These are phyloP conservation scores for Diaporthe vexans DNA, from an alignment of 2,329 filamentous ascomycete species.

Conservation along the genomic window DNA sequence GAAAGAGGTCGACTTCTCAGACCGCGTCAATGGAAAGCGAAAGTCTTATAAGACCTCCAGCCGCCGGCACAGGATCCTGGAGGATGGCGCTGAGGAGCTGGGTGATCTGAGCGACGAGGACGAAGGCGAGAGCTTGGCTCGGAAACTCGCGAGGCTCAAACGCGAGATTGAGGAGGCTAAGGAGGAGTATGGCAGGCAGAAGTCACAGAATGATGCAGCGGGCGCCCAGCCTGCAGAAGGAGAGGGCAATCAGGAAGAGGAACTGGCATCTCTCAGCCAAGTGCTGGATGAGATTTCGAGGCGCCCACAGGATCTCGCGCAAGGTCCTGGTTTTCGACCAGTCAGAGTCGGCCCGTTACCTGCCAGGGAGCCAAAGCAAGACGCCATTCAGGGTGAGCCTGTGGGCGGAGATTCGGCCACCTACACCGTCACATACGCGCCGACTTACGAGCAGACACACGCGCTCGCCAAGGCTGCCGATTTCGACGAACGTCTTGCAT, in stretches of 20 bases:
- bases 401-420: constrained; percentile 57
- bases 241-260: constrained; percentile 62
- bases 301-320: constrained; percentile 48
- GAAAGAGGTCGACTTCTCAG: constrained; percentile 87
- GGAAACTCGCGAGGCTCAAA: constrained; percentile 84
- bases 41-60: constrained; percentile 86
- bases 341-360: constrained; percentile 45
- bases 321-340: constrained; percentile 45
- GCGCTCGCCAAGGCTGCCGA: constrained; percentile 85
- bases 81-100: constrained; percentile 75
- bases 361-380: constrained; percentile 39
- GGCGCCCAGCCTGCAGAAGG: constrained; percentile 56
- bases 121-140: constrained; percentile 80
- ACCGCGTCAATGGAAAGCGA: constrained; percentile 85
- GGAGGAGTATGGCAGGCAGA: constrained; percentile 70
- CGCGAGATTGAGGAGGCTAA: constrained; percentile 85
- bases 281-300: constrained; percentile 76
- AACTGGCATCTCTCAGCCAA: constrained; percentile 77
- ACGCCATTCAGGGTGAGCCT: constrained; percentile 46
- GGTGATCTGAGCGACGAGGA: constrained; percentile 79
- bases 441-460: constrained; percentile 75
- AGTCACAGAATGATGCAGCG: constrained; percentile 54
- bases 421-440: constrained; percentile 76
- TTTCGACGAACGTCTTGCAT: constrained; percentile 85
- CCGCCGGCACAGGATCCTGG: constrained; percentile 73